These are phyloP conservation scores for Blastocystis sp. DNA, from an alignment of 352 stramenopile genomes.

Conservation along the genomic window DNA sequence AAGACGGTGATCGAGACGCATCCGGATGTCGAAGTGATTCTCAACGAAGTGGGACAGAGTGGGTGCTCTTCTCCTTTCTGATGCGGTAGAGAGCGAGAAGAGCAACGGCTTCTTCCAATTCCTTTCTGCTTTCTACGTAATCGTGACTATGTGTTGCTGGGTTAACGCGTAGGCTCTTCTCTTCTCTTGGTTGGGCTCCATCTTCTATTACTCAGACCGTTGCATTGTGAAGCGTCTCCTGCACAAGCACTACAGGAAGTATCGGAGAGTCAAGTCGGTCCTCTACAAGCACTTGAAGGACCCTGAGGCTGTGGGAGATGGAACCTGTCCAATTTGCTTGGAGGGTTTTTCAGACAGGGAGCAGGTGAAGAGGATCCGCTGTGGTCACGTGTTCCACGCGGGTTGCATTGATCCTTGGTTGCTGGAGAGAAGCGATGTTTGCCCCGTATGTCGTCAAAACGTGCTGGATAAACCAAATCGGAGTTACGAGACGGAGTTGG, in stretches of 20 bases:
- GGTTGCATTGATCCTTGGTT: not conserved
- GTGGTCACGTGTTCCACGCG: not conserved
- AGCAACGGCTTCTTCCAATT: not conserved
- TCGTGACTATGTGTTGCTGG: not conserved
- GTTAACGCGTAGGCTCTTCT: not conserved
- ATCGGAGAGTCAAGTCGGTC: not conserved
- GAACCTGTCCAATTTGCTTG: not conserved
- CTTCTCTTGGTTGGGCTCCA: not conserved
- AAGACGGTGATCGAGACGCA: not conserved
- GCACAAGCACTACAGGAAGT: not conserved
- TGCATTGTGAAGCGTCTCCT: not conserved
- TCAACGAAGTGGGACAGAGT: not conserved
- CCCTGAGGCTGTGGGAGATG: not conserved
- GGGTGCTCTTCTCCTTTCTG: not conserved
- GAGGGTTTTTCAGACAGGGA: not conserved
- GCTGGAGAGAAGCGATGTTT: not conserved
- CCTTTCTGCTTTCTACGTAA: not conserved
- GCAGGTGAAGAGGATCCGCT: not conserved
- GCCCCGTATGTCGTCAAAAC: not conserved
- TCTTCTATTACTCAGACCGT: not conserved
- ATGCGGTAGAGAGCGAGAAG: not conserved
- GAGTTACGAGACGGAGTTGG: not conserved
- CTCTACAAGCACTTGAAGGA: not conserved
- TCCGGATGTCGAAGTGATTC: not conserved
- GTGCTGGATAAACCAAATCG: not conserved